phyloP scores from a whole-genome alignment of 768 basidiomycete genomes.

The Lentinula sp. region DNA sequence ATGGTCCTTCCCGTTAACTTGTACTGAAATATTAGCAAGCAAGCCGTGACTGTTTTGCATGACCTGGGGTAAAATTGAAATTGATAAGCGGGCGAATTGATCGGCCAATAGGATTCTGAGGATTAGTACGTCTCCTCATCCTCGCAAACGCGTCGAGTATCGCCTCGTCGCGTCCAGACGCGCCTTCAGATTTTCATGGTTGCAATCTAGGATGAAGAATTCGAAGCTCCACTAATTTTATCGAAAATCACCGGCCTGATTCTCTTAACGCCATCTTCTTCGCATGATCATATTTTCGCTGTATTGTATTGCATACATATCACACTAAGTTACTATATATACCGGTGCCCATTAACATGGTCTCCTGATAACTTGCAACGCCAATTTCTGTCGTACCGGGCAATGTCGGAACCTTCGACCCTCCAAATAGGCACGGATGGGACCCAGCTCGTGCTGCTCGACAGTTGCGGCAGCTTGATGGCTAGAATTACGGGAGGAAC shows the following conservation, averaged over 20 bases:
- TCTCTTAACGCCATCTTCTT: background rate
- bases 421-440: no score
- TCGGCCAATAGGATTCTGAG: background rate
- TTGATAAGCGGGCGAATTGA: conserved; percentile 1
- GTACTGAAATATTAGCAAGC: conserved; percentile 2
- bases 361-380: background rate
- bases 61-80: conserved; percentile 2
- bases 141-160: background rate
- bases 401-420: background rate
- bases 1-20: background rate
- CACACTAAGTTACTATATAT: no score
- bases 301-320: no score
- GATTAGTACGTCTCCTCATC: background rate
- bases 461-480: background rate
- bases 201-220: background rate
- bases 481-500: background rate
- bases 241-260: background rate
- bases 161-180: conserved; percentile 3
- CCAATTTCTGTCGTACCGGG: background rate
- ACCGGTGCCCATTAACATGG: background rate
- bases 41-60: conserved; percentile 6
- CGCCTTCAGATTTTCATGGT: background rate
- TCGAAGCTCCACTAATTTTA: background rate
- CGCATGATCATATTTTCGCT: background rate
- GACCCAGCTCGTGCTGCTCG: background rate